phyloP scores from a whole-genome alignment of 2,329 filamentous ascomycete genomes.

The Colletotrichum sp. region DNA sequence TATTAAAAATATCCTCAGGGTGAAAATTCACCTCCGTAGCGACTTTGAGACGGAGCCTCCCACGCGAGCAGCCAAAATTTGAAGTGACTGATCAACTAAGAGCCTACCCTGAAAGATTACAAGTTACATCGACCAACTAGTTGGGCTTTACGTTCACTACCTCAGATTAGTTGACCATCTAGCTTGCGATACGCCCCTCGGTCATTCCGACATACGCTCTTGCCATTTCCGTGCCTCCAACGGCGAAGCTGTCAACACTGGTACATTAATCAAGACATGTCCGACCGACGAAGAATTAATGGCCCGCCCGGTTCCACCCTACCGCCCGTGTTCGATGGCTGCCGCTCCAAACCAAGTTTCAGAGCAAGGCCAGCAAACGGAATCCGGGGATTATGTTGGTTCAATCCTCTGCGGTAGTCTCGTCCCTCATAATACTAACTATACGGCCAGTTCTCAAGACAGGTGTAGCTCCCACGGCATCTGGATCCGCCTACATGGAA shows the following conservation, averaged over 20 bases:
- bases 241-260: neutral
- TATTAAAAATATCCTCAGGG: neutral
- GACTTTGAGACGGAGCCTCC: too few relatives aligned
- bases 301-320: slow-evolving; percentile 79
- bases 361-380: slow-evolving; percentile 69
- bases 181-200: neutral
- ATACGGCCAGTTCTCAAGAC: slow-evolving; percentile 80
- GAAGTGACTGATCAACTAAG: neutral
- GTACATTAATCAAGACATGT: slow-evolving; percentile 52
- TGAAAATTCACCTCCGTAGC: neutral
- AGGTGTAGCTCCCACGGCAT: slow-evolving; percentile 89
- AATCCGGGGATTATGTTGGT: slow-evolving; percentile 85
- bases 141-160: neutral
- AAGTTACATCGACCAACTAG: neutral
- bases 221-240: neutral
- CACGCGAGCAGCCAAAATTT: neutral
- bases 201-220: neutral
- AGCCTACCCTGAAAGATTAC: neutral
- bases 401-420: neutral
- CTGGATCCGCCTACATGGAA: slow-evolving; percentile 88
- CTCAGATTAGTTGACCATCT: neutral
- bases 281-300: slow-evolving; percentile 89
- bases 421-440: neutral
- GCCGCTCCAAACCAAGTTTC: slow-evolving; percentile 38
- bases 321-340: slow-evolving; percentile 71